Percentiles rank a stretch among this genome's conserved stretches.
phyloP scores from a whole-genome alignment of 1,284 basidiomycete genomes.

The Trichosporon faecale region DNA sequence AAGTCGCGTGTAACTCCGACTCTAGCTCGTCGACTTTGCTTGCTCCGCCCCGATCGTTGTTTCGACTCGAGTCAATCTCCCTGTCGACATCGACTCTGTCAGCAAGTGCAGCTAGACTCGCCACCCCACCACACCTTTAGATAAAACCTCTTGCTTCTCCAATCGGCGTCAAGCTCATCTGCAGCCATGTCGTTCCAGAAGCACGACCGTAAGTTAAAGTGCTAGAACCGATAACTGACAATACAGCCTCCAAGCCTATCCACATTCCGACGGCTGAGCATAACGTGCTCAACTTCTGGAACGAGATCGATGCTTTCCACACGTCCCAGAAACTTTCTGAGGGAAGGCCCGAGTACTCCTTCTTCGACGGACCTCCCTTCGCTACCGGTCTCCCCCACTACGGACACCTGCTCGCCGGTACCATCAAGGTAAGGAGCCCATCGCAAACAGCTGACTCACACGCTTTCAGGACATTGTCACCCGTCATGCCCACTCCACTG shows the following conservation, averaged over 20 bases:
- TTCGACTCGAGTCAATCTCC: conserved; percentile 2
- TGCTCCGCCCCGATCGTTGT: background rate
- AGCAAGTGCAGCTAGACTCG: background rate
- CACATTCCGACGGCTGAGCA: conserved; percentile 90
- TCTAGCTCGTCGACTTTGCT: background rate
- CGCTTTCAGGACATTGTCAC: conserved; percentile 82
- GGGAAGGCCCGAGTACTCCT: conserved; percentile 81
- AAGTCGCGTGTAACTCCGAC: background rate
- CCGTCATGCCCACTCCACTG: conserved; percentile 88
- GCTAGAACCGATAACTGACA: conserved; percentile 12
- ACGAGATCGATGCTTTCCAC: conserved; percentile 95
- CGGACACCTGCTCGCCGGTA: conserved; percentile 76
- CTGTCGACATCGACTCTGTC: background rate
- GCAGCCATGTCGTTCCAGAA: conserved; percentile 63
- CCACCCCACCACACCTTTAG: background rate
- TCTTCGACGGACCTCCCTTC: conserved; percentile 98
- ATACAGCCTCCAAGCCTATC: conserved; percentile 58
- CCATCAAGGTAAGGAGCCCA: conserved; percentile 73
- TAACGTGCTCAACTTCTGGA: conserved; percentile 89
- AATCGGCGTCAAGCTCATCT: background rate
- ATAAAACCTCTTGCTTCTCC: background rate
- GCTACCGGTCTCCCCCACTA: conserved; percentile 97
- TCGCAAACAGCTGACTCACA: background rate
- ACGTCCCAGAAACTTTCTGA: conserved; percentile 90
- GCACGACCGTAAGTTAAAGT: conserved; percentile 64